Evolutionary conservation across 2,329 filamentous ascomycete genomes (phyloP), one percentile per base, ranked within the genome.

Genomic region (Epichloe sibirici): DNA sequence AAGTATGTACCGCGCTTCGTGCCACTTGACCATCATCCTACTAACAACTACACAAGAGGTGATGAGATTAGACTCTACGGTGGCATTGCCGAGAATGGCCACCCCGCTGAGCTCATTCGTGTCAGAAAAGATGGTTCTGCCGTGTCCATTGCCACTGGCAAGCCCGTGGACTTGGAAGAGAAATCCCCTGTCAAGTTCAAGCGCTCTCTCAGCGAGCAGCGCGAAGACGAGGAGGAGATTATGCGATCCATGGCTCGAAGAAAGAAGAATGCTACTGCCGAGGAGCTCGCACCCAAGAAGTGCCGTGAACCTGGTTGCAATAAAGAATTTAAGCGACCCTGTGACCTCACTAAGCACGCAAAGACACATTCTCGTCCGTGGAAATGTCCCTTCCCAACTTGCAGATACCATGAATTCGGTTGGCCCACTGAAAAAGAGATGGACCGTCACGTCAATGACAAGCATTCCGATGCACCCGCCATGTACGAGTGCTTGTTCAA

Each of bases 381-480:
- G 86, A 98, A 98, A 74, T 98, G 93, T 69, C 79, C 83, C 6
- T 75, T 88, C 23, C 65, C 78, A 42, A 83, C 80, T 45, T 97
- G 93, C 86, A 95, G 94, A 66, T 97, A 95, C 69, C 82, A 87
- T 66, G 79, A 85, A 37, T 82, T 87, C 61, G 93, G 93, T 48
- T 97, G 91, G 87, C 91, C 93, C 4, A 97, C 93, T 0, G 90
- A 97, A 71, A 97, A 98, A 72, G 93, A 97, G 72, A 87, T 90
- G 70, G 90, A 95, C 62, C 87, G 93, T 51, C 93, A 98, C 69
- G 80, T 89, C 69, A 96, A 96, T 67, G 93, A 98, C 74, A 95
- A 94, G 73, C 93, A 98, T 72, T 90, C 88, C 17, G 72, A 79
- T 51, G 77, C 83, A 37, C 90, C 93, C 4, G 76, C 82, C 44